Base-by-base conservation (phyloP, 345 rosid species). In the Hevea brasiliensis region DNA sequence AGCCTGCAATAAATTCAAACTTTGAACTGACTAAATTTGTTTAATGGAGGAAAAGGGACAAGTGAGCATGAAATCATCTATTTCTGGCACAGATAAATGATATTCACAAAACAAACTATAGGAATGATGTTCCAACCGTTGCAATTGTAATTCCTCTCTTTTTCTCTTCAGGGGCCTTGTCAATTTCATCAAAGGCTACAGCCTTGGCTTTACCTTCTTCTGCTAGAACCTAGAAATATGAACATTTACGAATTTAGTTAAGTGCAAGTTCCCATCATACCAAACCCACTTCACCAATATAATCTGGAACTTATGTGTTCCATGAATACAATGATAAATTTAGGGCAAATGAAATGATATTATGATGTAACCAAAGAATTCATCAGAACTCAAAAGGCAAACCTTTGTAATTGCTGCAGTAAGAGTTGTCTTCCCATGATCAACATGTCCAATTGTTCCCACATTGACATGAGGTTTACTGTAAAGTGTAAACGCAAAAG, bases 81-180 rank as follows among this genome's bases (percentile, higher is more conserved):
- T 15, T 41, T 1, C 26, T 10, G 29, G 50, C 72, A 37, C 48
- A 27, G 35, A 41, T 10, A 18, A 66, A 48, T 9, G 24, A 51
- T 18, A 23, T 3, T 24, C 10, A 26, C 48, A 8, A 67, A 59
- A 75, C 4, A 14, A 12, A 60, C 55, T 35, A 72, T 18, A 2
- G 26, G 59, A 76, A 18, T n/a, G 32, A 51, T 3, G 75, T 73
- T 29, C 89, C 53, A 35, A 91, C 99, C 76, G 99, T 92, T 1
- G 99, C 93, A 77, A 96, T 96, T 10, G 98, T 96, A 73, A 96
- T 93, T 79, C 99, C 99, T 85, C 99, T 89, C 84, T 91, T 96
- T 82, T 85, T 96, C 91, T 96, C 99, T 75, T 96, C 99, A 65
- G 99, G 99, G 48, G 99, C 99, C 87, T 96, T 96, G 81, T 96